A percentile compares a stretch with the other conserved stretches of the same genome.
Evolutionary conservation across 495 filamentous ascomycete genomes (phyloP).

Genomic region (Penicillium macrosclerotiorum): DNA sequence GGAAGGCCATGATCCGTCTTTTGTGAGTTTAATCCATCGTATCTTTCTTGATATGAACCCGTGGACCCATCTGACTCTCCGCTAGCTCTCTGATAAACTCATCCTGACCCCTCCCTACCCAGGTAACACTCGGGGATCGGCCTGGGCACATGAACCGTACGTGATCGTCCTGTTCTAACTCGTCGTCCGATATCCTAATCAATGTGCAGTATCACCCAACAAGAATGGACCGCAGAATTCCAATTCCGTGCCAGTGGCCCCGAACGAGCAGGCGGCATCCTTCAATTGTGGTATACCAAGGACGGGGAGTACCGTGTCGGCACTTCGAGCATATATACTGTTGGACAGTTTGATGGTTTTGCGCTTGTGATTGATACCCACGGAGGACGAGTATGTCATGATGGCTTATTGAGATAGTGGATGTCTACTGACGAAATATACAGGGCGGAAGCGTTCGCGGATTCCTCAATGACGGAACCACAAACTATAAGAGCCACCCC

Average conservation of each 20-base stretch:
- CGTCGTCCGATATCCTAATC: constrained; percentile 10
- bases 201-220: constrained; percentile 39
- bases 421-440: constrained; percentile 11
- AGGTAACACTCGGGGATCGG: constrained; percentile 77
- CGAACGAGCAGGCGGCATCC: constrained; percentile 82
- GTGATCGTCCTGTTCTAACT: constrained; percentile 21
- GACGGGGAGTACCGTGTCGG: constrained; percentile 64
- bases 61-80: constrained; percentile 9
- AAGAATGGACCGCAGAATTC: constrained; percentile 77
- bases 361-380: constrained; percentile 85
- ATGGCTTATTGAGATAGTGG: neutral
- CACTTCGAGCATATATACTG: constrained; percentile 76
- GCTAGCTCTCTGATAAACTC: constrained; percentile 79
- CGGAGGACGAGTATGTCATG: constrained; percentile 59
- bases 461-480: constrained; percentile 89
- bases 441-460: constrained; percentile 79
- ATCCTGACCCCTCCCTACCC: constrained; percentile 88
- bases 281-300: constrained; percentile 89
- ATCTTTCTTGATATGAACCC: neutral
- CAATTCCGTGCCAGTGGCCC: constrained; percentile 85
- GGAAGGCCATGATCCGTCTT: constrained; percentile 64
- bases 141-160: constrained; percentile 71
- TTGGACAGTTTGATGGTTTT: constrained; percentile 80
- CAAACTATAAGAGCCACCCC: constrained; percentile 74
- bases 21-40: constrained; percentile 38